phyloP scores from a whole-genome alignment of 2,329 filamentous ascomycete genomes.

The Cercospora berteroae region DNA sequence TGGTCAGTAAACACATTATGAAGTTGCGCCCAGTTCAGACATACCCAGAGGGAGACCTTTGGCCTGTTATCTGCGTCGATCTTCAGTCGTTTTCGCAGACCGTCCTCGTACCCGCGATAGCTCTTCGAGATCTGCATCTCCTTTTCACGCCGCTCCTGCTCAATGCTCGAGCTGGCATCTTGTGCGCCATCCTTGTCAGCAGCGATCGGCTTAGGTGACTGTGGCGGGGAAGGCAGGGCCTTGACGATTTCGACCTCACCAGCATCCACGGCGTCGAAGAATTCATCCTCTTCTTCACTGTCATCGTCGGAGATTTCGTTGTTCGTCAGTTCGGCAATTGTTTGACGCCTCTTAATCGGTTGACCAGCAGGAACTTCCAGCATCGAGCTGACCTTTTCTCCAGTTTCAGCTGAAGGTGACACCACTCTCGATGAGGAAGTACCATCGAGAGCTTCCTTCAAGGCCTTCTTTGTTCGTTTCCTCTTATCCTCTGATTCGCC shows the following conservation, averaged over 20 bases:
- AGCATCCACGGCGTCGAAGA: constrained; percentile 94
- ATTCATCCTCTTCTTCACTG: constrained; percentile 85
- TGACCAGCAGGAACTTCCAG: constrained; percentile 28
- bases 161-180: constrained; percentile 29
- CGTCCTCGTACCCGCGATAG: constrained; percentile 89
- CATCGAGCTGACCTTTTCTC: constrained; percentile 14
- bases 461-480: constrained; percentile 80
- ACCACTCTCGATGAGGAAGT: constrained; percentile 16
- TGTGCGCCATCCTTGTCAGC: constrained; percentile 46
- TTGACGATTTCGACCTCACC: constrained; percentile 81
- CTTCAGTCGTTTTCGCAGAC: constrained; percentile 73
- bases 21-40: constrained; percentile 32
- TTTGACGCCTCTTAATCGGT: constrained; percentile 57
- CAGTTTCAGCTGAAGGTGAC: constrained; percentile 17
- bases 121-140: constrained; percentile 68
- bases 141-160: constrained; percentile 43
- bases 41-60: constrained; percentile 93
- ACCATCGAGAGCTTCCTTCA: constrained; percentile 77
- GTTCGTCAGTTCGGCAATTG: constrained; percentile 67
- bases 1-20: constrained; percentile 29
- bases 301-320: constrained; percentile 70
- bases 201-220: constrained; percentile 23
- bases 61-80: constrained; percentile 90
- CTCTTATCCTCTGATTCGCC: constrained; percentile 88
- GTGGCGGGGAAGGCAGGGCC: constrained; percentile 54